A percentile compares a stretch with the other conserved stretches of the same genome.
These are phyloP conservation scores for Fusarium sp. DNA, from an alignment of 2,329 filamentous ascomycete genomes.

Conservation along the genomic window DNA sequence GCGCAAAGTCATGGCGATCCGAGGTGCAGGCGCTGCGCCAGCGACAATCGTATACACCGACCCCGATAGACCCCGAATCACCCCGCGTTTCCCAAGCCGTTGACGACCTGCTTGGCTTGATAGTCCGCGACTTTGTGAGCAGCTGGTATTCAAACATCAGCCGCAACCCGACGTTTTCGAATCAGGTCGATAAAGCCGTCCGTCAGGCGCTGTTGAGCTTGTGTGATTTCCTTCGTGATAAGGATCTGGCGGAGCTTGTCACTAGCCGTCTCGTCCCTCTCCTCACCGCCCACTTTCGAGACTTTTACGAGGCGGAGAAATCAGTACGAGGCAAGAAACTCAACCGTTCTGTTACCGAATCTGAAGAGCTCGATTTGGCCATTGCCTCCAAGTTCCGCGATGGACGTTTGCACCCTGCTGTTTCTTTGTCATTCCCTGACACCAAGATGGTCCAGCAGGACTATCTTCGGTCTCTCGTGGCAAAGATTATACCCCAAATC, in stretches of 20 bases:
- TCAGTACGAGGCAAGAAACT: conserved; percentile 87
- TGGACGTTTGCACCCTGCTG: conserved; percentile 87
- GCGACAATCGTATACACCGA: conserved; percentile 72
- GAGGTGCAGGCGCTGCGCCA: conserved; percentile 74
- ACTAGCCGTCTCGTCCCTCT: conserved; percentile 87
- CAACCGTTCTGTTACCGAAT: conserved; percentile 90
- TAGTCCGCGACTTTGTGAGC: conserved; percentile 84
- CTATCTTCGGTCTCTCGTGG: conserved; percentile 80
- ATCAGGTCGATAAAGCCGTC: conserved; percentile 85
- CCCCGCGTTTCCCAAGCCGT: conserved; percentile 81
- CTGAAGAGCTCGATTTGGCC: conserved; percentile 92
- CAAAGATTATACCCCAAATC: conserved; percentile 75
- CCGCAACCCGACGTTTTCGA: conserved; percentile 78
- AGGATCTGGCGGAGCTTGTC: conserved; percentile 85
- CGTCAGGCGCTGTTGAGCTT: conserved; percentile 76
- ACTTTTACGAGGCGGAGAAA: conserved; percentile 90
- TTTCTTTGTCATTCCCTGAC: conserved; percentile 82
- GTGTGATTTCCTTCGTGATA: conserved; percentile 73
- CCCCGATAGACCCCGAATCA: conserved; percentile 78
- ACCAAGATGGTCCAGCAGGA: conserved; percentile 87
- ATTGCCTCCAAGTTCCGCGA: conserved; percentile 95
- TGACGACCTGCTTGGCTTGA: conserved; percentile 78
- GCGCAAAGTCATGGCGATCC: conserved; percentile 70
- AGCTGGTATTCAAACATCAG: conserved; percentile 93
- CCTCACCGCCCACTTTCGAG: conserved; percentile 85